Evolutionary conservation across 805 yeast species (phyloP), one percentile per base, ranked within the genome.

Genomic region (Suhomyces sp.): DNA sequence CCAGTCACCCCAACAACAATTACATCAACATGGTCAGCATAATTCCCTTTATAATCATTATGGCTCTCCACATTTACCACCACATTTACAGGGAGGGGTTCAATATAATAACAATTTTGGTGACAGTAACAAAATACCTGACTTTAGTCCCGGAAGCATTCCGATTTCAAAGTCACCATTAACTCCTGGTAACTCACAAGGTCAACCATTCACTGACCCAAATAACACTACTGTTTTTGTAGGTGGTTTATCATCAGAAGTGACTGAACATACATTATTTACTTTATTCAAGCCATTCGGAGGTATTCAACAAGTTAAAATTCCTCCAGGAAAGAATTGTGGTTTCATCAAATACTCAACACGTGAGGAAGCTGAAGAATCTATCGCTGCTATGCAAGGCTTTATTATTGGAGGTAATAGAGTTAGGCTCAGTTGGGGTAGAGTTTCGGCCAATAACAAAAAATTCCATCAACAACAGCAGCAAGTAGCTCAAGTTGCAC

Each of bases 311-410:
- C 81, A 79, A 45, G 82, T 84, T 27, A 83, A 81, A 50, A 81
- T 84, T 34, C 95, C 95, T 4, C 75, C 79, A 5, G 91, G 88
- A 10, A 84, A 83, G 52, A 83, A 84, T 42, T 87, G 95, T 62
- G 96, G 95, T 1, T 88, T 90, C 63, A 88, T 88, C 35, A 95
- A 86, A 58, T 88, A 76, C 56, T 76, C 79, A 25, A 77, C 81
- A 35, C 70, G 95, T 38, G 77, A 79, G 28, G 79, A 86, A 47
- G 96, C 96, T 2, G 96, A 90, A 60, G 72, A 72, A 36, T 95
- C 96, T 8, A 84, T 88, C 43, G 70, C 77, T 22, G 83, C 81
- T 44, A 83, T 88, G 95, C 95, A 88, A 61, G 95, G 95, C 7
- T 86, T 79, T 54, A 87, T 88, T 23, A 81, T 88, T 48, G 91